Base-by-base conservation (phyloP, 805 yeast genomes). In the Zygosaccharomyces lentus region DNA sequence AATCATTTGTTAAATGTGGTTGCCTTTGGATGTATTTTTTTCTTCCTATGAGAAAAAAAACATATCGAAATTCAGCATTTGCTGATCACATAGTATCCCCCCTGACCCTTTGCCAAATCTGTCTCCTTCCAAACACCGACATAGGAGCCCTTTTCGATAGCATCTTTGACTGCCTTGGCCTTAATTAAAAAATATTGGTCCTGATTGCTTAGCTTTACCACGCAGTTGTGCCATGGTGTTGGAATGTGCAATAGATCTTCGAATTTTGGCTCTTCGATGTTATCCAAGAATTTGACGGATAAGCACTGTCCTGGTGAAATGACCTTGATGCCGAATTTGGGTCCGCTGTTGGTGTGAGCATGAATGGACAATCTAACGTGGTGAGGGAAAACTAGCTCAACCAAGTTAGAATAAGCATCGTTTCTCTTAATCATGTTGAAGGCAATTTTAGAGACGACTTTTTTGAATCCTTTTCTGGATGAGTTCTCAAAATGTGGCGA, bases 361-460 rank as follows among this genome's bases (percentile, higher is more conserved):
- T 80, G 84, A 49, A 80, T 79, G 7, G 83, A 78, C 27, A 79
- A 66, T 54, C 84, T 69, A 58, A 79, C 59, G 55, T 79, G 82
- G 57, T 74, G 77, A 6, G 84, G 84, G 47, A 80, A 78, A 30
- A 78, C 58, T 46, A 79, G 61, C 49, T 79, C 84, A 30, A 80
- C 82, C 53, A 79, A 65, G 57, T 80, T 80, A 7, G 84, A 79
- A 57, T 80, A 79, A 1, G 84, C 84, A 55, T 80, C 84, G 56
- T 80, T 80, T 52, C 84, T 66, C 57, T 73, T 77, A 49, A 80
- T 80, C 84, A 80, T 80, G 56, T 79, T 82, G 59, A 78, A 79
- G 1, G 84, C 81, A 37, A 79, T 76, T 47, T 70, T 71, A 1
- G 81, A 68, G 15, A 76, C 73, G 19, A 68, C 60, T 58, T 76